These are phyloP conservation scores for Coemansia sp. DNA, from an alignment of 192 early-diverging fungal genomes.

Conservation along the genomic window DNA sequence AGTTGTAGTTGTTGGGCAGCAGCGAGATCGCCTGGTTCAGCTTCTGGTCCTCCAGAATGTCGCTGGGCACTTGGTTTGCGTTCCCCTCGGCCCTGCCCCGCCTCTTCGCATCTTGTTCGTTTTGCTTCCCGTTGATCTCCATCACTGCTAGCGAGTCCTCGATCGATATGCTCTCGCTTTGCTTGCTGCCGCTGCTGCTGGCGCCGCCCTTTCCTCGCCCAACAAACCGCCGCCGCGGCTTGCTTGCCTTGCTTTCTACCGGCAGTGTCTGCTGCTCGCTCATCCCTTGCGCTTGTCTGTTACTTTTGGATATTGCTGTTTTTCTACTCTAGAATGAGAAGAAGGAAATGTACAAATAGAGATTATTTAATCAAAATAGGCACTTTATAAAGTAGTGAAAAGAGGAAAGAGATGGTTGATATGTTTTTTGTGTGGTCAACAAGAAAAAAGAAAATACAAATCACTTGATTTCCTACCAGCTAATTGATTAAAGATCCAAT, in stretches of 20 bases:
- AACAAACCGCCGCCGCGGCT: conserved; percentile 51
- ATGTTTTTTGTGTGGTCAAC: not conserved
- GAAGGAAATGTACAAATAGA: not conserved
- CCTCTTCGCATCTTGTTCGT: not conserved
- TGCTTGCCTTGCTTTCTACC: conserved; percentile 29
- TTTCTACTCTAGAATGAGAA: not conserved
- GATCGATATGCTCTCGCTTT: conserved; percentile 31
- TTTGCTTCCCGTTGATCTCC: conserved; percentile 5
- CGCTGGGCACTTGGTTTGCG: conserved; percentile 79
- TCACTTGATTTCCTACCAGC: not conserved
- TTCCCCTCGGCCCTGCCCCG: conserved; percentile 16
- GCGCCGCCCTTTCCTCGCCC: conserved; percentile 23
- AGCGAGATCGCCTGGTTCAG: conserved; percentile 85
- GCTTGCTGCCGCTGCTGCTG: not conserved
- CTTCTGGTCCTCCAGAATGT: conserved; percentile 76
- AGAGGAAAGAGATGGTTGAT: not conserved
- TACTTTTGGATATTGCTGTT: no score
- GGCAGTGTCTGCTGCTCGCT: conserved; percentile 2
- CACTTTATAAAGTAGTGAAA: no score
- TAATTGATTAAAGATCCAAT: not conserved
- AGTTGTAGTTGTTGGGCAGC: conserved; percentile 96
- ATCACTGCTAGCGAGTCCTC: conserved; percentile 48
- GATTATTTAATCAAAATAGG: not conserved
- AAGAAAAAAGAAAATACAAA: not conserved
- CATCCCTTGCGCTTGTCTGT: not conserved